Evolutionary conservation across 169 alveolate species (phyloP), one percentile per base, ranked within the genome.

Genomic region (Cryptosporidium sp.): DNA sequence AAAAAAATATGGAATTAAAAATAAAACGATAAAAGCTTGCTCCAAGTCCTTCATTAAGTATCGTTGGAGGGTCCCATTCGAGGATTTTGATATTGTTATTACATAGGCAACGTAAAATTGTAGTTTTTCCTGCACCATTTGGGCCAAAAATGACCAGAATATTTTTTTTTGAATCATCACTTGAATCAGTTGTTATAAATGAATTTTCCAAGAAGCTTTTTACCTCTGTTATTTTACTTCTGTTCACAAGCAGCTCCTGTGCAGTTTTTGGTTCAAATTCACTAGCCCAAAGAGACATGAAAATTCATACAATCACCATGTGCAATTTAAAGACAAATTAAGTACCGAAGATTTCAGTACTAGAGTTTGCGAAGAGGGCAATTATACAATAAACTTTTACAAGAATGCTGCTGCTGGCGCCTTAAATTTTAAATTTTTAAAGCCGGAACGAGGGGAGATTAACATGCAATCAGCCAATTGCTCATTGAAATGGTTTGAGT

Each of bases 1-100:
- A 29, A 43, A 62, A 80, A 41, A 80, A 61, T 29, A 58, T 3
- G 10, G 75, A 80, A 59, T 80, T 80, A 21, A 67, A 39, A 37
- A 80, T 80, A 80, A 80, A 80, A 10, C 89, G 74, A 59, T 61
- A 39, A 45, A 80, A 80, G 35, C 89, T 80, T 35, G 75, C 50
- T 26, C 89, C 89, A 37, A 80, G 23, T 48, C 89, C 89, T 26
- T 80, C 89, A 48, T 59, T 62, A 65, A 62, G 37, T 26, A 33
- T 55, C 18, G 58, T 59, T 14, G 89, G 52, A n/a, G 86, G 59
- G 6, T 80, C 89, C 89, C 89, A 80, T 43, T 80, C 80, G 23
- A 80, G 21, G 62, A 80, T 59, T 29, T 80, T 33, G 39, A 80
- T 62, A n/a, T 62, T 31, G 12, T 48, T 59, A n/a, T 61, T 59